Conservation (phyloP, 345 rosid genomes). For the Hibiscus tridactylites region DNA sequence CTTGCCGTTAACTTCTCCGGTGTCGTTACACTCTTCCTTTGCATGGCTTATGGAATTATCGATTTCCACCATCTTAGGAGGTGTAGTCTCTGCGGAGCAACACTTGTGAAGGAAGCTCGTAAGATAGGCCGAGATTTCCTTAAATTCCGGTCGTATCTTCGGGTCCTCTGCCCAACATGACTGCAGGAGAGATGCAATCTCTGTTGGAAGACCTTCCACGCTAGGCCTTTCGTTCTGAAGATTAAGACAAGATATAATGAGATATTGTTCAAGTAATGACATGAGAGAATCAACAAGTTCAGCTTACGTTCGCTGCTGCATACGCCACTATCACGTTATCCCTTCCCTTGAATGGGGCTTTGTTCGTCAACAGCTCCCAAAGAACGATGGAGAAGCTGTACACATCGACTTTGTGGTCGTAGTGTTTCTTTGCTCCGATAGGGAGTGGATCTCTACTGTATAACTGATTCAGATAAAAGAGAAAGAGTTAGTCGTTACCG, state of each 20-base stretch:
- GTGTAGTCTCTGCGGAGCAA: constrained; percentile 13
- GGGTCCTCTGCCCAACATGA: constrained; percentile 58
- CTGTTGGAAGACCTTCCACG: constrained; percentile 30
- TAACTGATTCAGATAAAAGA: constrained; percentile 22
- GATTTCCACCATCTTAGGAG: constrained; percentile 3
- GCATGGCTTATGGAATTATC: not conserved
- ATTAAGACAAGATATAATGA: not conserved
- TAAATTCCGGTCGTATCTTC: constrained; percentile 41
- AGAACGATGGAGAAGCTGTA: constrained; percentile 57
- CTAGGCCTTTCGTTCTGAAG: constrained; percentile 53
- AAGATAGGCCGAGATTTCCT: constrained; percentile 29
- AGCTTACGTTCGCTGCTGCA: constrained; percentile 30
- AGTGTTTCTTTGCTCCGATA: constrained; percentile 35
- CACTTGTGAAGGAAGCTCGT: constrained; percentile 12
- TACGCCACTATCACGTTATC: constrained; percentile 23
- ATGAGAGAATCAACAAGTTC: not conserved
- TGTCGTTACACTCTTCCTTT: not conserved
- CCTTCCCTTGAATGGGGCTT: constrained; percentile 37
- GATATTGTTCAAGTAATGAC: not conserved
- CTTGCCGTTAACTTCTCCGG: not conserved
- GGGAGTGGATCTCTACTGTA: constrained; percentile 36
- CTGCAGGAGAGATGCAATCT: constrained; percentile 28
- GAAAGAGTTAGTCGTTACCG: not conserved
- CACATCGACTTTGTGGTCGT: constrained; percentile 70
- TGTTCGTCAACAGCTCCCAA: constrained; percentile 58